These are phyloP conservation scores for Gardenia jasminoides DNA, from an alignment of 257 asterid species.

Conservation along the genomic window DNA sequence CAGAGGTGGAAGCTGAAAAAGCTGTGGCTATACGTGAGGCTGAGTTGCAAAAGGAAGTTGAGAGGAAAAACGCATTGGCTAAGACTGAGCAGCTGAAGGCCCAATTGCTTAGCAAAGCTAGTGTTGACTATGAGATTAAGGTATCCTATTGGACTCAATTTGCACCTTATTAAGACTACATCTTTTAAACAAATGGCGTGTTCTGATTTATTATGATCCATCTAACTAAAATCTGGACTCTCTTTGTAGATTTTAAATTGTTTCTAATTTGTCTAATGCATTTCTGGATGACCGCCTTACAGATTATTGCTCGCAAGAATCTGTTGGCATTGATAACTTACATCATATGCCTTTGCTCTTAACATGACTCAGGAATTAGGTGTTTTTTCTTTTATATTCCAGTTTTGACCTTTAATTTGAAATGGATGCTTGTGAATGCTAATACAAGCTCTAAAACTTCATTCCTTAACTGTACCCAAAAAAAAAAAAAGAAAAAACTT, in stretches of 20 bases:
- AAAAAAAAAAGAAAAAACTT: too few relatives aligned
- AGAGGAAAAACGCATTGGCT: constrained; percentile 48
- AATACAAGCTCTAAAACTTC: neutral
- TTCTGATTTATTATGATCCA: neutral
- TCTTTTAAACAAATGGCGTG: neutral
- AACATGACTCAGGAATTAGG: neutral
- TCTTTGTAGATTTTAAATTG: too few relatives aligned
- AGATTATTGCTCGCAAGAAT: too few relatives aligned
- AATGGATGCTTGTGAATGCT: neutral
- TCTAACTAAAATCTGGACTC: neutral
- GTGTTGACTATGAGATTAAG: constrained; percentile 59
- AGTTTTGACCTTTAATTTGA: too few relatives aligned
- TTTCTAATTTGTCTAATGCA: too few relatives aligned
- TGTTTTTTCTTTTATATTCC: too few relatives aligned
- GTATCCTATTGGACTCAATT: neutral
- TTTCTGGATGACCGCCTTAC: too few relatives aligned
- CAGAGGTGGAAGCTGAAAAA: constrained; percentile 55
- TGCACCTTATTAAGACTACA: neutral
- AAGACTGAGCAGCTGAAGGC: constrained; percentile 58
- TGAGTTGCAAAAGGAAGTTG: constrained; percentile 52
- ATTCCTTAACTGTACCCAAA: too few relatives aligned
- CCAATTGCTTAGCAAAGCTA: constrained; percentile 47
- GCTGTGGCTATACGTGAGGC: constrained; percentile 58
- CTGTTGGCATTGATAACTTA: too few relatives aligned
- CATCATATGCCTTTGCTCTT: neutral